Evolutionary conservation across 805 yeast genomes (phyloP).

Genomic region (Saturnispora diversa): DNA sequence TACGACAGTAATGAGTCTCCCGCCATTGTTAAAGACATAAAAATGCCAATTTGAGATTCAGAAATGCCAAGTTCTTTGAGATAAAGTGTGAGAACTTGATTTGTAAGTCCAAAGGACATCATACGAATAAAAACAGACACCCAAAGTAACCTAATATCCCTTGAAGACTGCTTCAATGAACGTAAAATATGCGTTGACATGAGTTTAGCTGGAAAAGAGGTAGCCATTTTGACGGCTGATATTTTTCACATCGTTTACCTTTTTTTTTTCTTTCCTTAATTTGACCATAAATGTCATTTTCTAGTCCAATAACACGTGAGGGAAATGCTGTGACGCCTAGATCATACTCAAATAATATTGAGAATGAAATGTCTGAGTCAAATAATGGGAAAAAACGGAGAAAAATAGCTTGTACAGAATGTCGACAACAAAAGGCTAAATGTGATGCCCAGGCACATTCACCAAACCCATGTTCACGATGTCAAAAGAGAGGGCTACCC

Average conservation of each 20-base stretch:
- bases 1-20: constrained; percentile 75
- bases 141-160: constrained; percentile 60
- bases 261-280: background rate
- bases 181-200: constrained; percentile 27
- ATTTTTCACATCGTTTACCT: background rate
- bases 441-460: constrained; percentile 77
- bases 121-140: constrained; percentile 60
- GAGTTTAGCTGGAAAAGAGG: no score
- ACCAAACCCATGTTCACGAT: constrained; percentile 78
- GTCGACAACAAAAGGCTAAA: constrained; percentile 89
- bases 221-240: no score
- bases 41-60: constrained; percentile 58
- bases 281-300: no score
- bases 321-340: background rate
- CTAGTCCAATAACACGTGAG: no score
- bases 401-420: constrained; percentile 86
- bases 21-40: constrained; percentile 71
- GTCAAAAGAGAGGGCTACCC: constrained; percentile 56
- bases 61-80: constrained; percentile 46
- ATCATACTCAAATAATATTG: background rate
- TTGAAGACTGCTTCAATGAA: constrained; percentile 28
- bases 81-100: constrained; percentile 67
- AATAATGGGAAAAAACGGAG: constrained; percentile 17
- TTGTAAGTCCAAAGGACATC: constrained; percentile 70
- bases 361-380: constrained; percentile 4